Conservation (phyloP, 345 rosid species). For the Limnanthes douglasii region DNA sequence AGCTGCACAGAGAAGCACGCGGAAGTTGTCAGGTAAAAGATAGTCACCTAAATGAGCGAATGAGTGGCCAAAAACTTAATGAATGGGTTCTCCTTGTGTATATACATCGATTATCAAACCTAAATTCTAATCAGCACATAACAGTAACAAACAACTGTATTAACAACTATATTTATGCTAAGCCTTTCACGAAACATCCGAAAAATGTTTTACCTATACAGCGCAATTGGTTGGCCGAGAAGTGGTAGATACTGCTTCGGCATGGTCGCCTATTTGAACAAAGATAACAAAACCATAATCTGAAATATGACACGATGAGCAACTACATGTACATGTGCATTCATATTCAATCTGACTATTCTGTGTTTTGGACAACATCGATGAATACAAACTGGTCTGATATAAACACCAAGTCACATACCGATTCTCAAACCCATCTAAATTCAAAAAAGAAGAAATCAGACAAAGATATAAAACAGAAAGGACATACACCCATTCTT, state of each 20-base stretch:
- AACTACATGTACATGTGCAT: constrained; percentile 1
- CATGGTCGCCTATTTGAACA: constrained; percentile 61
- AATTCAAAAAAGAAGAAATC: background rate
- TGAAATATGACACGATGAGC: constrained; percentile 9
- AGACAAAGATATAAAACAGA: background rate
- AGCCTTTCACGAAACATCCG: background rate
- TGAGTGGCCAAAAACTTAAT: background rate
- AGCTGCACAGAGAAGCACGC: constrained; percentile 25
- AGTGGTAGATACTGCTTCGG: constrained; percentile 98
- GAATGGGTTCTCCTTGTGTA: no score
- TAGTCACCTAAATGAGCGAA: background rate
- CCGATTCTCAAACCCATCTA: background rate
- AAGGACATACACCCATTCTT: constrained; percentile 70
- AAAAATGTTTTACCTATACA: constrained; percentile 57
- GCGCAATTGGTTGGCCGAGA: constrained; percentile 83
- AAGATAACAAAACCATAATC: constrained; percentile 28
- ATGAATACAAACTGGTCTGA: background rate
- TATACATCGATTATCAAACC: background rate
- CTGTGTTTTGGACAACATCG: background rate
- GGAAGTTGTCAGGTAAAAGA: constrained; percentile 4
- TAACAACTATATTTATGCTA: background rate
- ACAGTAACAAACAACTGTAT: background rate
- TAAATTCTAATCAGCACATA: background rate
- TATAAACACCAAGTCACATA: background rate
- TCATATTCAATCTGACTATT: background rate